Evolutionary conservation across 108 stramenopile species (phyloP), one percentile per base, ranked within the genome.

Genomic region (Fragilaria radians): DNA sequence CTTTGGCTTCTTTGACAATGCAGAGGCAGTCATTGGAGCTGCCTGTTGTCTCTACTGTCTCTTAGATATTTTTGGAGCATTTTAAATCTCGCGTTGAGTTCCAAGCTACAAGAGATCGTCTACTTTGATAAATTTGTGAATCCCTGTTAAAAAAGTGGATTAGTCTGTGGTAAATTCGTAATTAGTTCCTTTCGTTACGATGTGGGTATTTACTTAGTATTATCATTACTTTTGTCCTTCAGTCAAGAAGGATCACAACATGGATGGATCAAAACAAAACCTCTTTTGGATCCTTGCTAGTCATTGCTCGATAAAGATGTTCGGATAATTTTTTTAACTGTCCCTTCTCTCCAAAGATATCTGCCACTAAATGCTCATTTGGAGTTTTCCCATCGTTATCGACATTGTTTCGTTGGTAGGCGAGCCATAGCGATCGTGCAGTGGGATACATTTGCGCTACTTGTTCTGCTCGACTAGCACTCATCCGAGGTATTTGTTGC

Each of bases 381-480:
- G 22, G 50, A n/a, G 24, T 9, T 5, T 52, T n/a, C 7, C 19
- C 50, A n/a, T 25, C 57, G 18, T 58, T n/a, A 3, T 19, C 57
- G 4, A 42, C 11, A 5, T 19, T 34, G 19, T 4, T 17, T 31
- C 58, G 51, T 33, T 64, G 53, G 58, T 83, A 83, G 22, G 64
- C 70, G 31, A 74, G 55, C 66, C 65, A 74, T 14, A 83, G 57
- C 9, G 67, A 70, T 49, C 66, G 70, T 7, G 48, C 9, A 14
- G 82, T 83, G 1, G 81, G 78, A 54, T 71, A 79, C 29, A 71
- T 59, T 33, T 62, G 56, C 9, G 65, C 73, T 18, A 77, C 19
- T 24, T 67, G 56, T 14, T 52, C 65, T 11, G 82, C 82, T 59
- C 32, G 64, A 1, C 25, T 36, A 33, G 62, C 66, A 27, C 74